Base-by-base conservation (phyloP, 2,329 filamentous ascomycete genomes). In the Xylariaceae sp. region DNA sequence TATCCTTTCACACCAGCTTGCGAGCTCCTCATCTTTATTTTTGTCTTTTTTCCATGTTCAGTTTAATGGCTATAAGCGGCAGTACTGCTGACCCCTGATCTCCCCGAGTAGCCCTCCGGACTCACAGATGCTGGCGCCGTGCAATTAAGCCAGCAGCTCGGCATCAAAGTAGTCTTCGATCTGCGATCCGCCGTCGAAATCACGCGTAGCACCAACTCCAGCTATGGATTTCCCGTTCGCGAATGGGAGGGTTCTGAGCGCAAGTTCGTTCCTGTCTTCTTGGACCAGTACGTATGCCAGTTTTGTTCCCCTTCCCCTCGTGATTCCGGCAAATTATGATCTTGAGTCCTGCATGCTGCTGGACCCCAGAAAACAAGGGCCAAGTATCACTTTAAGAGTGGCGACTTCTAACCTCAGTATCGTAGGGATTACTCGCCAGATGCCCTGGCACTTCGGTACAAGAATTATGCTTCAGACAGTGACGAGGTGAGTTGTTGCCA, bases 231-330 rank as follows among this genome's bases (percentile, higher is more conserved):
- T 7, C 74, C 76, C 3, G 72, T 79, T 2, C 71, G 76, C 34
- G 75, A 78, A 57, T 80, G 78, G 73, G 77, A 80, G 4, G 79
- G 80, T 11, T 78, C 86, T 55, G 69, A 77, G 54, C 77, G 85
- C 35, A 72, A 80, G 5, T 86, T 85, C 73, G 77, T 77, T 0
- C 83, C 86, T 1, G 84, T 88, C 0, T 88, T 88, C 66, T 70
- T 72, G n/a, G 79, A 83, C 37, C 68, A 74, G 49, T 51, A 51
- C 47, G 47, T 49, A 23, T 30, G 17, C 8, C 15, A 39, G 17
- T 35, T 2, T 30, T 13, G 49, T 15, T 35, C 3, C 6, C 7
- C 11, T 13, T 4, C 37, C 13, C 13, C 37, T 13, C 42, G 11
- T n/a, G 42, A n/a, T 45, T 45, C 42, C 42, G 11, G 13, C 42